phyloP scores from a whole-genome alignment of 352 stramenopile species.

The Pythium phragmiticola region DNA sequence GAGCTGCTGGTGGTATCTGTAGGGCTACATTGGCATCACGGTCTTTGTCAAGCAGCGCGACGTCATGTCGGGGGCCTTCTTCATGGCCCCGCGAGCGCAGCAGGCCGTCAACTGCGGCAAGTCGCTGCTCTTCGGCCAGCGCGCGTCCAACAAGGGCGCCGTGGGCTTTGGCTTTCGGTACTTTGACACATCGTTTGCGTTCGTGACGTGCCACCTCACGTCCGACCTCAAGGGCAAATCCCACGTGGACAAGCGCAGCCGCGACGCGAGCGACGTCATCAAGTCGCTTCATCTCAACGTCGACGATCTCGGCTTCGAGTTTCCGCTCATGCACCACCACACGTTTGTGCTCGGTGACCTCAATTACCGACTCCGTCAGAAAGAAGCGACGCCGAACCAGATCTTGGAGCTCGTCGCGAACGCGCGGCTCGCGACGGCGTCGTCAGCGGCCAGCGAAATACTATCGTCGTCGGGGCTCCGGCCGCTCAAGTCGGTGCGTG shows the following conservation, averaged over 20 bases:
- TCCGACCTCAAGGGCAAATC: constrained; percentile 85
- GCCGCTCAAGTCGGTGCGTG: neutral
- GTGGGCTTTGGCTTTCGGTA: constrained; percentile 88
- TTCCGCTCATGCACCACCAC: constrained; percentile 84
- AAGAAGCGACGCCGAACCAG: constrained; percentile 43
- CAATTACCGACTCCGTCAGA: constrained; percentile 85
- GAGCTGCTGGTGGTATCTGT: neutral
- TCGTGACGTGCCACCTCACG: constrained; percentile 86
- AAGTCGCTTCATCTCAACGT: constrained; percentile 77
- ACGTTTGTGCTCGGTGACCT: constrained; percentile 89
- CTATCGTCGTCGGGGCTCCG: constrained; percentile 3
- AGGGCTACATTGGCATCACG: constrained; percentile 86
- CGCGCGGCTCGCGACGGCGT: constrained; percentile 13
- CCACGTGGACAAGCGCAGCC: constrained; percentile 75
- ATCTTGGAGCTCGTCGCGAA: constrained; percentile 63
- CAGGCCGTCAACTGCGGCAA: constrained; percentile 78
- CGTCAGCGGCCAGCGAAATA: neutral
- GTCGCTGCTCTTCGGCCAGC: constrained; percentile 64
- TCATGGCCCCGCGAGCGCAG: constrained; percentile 71
- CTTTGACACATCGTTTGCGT: constrained; percentile 84
- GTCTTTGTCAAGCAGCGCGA: constrained; percentile 83
- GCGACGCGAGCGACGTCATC: constrained; percentile 68
- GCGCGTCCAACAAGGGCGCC: constrained; percentile 89
- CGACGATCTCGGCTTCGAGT: constrained; percentile 84
- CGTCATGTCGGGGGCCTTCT: constrained; percentile 72